Evolutionary conservation across 1,139 yeast genomes (phyloP), one percentile per base, ranked within the genome.

Genomic region (Suhomyces terraborum): DNA sequence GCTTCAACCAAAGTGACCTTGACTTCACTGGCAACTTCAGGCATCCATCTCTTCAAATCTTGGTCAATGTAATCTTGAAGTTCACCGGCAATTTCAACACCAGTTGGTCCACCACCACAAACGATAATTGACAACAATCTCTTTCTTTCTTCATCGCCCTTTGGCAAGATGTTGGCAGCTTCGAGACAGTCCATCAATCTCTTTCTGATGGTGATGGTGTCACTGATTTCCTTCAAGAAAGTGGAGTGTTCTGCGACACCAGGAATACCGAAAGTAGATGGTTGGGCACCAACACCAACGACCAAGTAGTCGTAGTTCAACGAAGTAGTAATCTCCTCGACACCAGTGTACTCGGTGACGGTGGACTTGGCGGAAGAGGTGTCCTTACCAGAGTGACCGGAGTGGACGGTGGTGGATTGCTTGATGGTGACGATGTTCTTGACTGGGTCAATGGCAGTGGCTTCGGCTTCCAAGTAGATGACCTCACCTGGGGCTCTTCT

Each of bases 21-120:
- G 61, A 89, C 79, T 60, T 91, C 96, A 57, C 75, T 72, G 50
- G 89, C 82, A 53, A 89, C 79, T 56, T 79, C 88, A 36, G 97
- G 97, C 71, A 86, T 82, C 94, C 95, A 88, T 67, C 82, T 85
- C 56, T 72, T 73, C 70, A 91, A 75, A 65, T 91, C 97, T 66
- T 88, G 95, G 64, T 87, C 94, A 52, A 89, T 84, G 67, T 88
- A 91, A 67, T 91, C 98, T 67, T 87, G 95, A 55, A 91, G 70
- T 67, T 91, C 97, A 58, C 95, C 97, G 51, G 96, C 96, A 58
- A 87, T 86, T 66, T 89, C 97, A 48, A 89, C 96, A 68, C 97
- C 97, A 40, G 96, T 89, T 59, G 97, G 96, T 49, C 96, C 96
- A 62, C 96, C 96, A 55, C 96, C 96, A 51, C 91, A 94, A 47